A percentile compares a stretch with the other conserved stretches of the same genome.
These are phyloP conservation scores for Pythium guiyangense DNA, from an alignment of 352 stramenopile species.

Conservation along the genomic window DNA sequence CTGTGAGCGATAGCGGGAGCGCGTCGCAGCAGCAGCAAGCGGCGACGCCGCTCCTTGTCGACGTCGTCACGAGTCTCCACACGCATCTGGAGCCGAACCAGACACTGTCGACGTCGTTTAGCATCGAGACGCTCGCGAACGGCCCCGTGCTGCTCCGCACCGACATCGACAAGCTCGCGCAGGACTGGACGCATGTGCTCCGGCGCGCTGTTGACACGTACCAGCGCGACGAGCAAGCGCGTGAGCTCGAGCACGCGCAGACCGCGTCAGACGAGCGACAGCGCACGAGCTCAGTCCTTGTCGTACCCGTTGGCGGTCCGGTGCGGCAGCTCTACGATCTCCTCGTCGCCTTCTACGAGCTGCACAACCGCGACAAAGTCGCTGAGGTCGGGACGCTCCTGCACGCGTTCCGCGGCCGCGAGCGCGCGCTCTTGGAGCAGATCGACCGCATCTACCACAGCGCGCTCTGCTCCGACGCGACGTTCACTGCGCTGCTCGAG, in stretches of 20 bases:
- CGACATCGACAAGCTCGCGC: slow-evolving; percentile 21
- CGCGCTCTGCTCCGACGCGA: slow-evolving; percentile 26
- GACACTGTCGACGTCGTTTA: slow-evolving; percentile 24
- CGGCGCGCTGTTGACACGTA: slow-evolving; percentile 15
- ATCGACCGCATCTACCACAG: slow-evolving; percentile 71
- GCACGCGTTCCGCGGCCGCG: slow-evolving; percentile 47
- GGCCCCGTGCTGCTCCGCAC: slow-evolving; percentile 32
- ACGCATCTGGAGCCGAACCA: slow-evolving; percentile 22
- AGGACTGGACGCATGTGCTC: slow-evolving; percentile 31
- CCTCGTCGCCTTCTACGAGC: slow-evolving; percentile 83
- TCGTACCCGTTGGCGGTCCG: not conserved
- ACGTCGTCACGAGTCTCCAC: slow-evolving; percentile 27
- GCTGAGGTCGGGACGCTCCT: slow-evolving; percentile 65
- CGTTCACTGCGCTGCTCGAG: slow-evolving; percentile 22
- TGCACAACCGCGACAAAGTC: slow-evolving; percentile 85
- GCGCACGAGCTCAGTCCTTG: slow-evolving; percentile 1
- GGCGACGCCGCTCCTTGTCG: slow-evolving; percentile 18
- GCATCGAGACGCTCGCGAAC: slow-evolving; percentile 30
- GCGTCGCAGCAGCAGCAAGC: not conserved
- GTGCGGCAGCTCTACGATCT: slow-evolving; percentile 24
- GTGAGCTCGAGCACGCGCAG: not conserved
- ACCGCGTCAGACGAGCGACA: not conserved
- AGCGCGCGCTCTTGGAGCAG: slow-evolving; percentile 42
- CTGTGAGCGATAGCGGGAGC: not conserved
- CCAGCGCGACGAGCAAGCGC: slow-evolving; percentile 6